Base-by-base conservation (phyloP, 1,284 basidiomycete genomes). In the Trichosporon ovoides region DNA sequence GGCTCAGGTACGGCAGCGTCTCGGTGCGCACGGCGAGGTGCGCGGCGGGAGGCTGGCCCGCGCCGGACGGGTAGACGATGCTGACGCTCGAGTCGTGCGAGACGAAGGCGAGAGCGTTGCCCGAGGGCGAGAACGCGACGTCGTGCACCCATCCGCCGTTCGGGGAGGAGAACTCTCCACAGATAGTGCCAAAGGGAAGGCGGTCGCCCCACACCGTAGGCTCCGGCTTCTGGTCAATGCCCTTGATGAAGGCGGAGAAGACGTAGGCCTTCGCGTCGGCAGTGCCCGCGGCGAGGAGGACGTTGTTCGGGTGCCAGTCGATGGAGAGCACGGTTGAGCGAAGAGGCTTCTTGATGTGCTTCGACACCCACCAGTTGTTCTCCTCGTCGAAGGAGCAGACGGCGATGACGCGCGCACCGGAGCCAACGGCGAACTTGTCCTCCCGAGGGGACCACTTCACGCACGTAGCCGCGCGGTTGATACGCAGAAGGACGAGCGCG, bases 291-390 rank as follows among this genome's bases (percentile, higher is more conserved):
- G 94, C 95, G 20, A 98, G 84, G 12, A 98, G 82, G 12, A 98
- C 91, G 71, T 92, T 93, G 80, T 95, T 98, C 38, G 95, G 93
- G 75, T 98, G 95, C 95, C 95, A 95, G 70, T 98, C 95, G 68
- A 99, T 80, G 11, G 87, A 85, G 28, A 98, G 82, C 7, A 99
- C 94, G 0, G 96, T 99, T 12, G 89, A 91, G 64, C 90, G 80
- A 60, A 96, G 86, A 13, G 96, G 96, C 77, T 97, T 97, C 86
- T 98, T 98, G 77, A 99, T 81, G 69, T 92, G 89, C 76, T 92
- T 93, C 19, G 94, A 88, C 2, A 97, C 92, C 96, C 96, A 99
- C 96, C 96, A 99, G 76, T 99, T 91, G 80, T 92, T 95, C 80
- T 97, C 93, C 22, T 89, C 83, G 74, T 97, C 93, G 73, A 95